Evolutionary conservation across 306 rosid species (phyloP).

Genomic region (Corylus americana): DNA sequence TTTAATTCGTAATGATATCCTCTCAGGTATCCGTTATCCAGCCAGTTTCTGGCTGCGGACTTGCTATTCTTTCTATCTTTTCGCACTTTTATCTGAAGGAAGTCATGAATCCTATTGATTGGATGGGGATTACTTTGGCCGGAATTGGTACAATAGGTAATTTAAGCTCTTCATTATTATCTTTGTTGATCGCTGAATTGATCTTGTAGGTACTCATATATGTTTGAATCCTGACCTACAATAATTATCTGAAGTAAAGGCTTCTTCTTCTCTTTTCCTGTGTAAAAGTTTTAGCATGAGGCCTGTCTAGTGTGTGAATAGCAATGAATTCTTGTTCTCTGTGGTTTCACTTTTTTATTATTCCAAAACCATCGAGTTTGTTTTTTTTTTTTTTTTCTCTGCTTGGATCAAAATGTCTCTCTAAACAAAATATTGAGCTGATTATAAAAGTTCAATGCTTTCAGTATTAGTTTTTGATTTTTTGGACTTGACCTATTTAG

Average conservation of each 20-base stretch:
- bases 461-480: not conserved
- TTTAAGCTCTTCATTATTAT: conserved; percentile 50
- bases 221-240: not conserved
- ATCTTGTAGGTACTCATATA: not conserved
- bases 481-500: not conserved
- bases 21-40: conserved; percentile 90
- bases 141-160: conserved; percentile 98
- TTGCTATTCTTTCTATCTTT: conserved; percentile 89
- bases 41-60: conserved; percentile 97
- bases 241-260: not conserved
- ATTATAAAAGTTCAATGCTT: not conserved
- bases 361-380: conserved; percentile 1
- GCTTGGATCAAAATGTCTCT: not conserved
- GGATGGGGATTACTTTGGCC: conserved; percentile 88
- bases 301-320: not conserved
- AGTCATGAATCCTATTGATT: conserved; percentile 88
- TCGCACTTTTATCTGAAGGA: conserved; percentile 98
- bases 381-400: not conserved
- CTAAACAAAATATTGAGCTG: not conserved
- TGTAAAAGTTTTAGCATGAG: not conserved
- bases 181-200: not conserved
- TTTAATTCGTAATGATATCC: conserved; percentile 26
- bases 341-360: conserved; percentile 10
- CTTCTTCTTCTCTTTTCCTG: no score
- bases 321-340: conserved; percentile 6